These are phyloP conservation scores for Guadua angustifolia DNA, from an alignment of 176 grass and related monocot genomes.

Conservation along the genomic window DNA sequence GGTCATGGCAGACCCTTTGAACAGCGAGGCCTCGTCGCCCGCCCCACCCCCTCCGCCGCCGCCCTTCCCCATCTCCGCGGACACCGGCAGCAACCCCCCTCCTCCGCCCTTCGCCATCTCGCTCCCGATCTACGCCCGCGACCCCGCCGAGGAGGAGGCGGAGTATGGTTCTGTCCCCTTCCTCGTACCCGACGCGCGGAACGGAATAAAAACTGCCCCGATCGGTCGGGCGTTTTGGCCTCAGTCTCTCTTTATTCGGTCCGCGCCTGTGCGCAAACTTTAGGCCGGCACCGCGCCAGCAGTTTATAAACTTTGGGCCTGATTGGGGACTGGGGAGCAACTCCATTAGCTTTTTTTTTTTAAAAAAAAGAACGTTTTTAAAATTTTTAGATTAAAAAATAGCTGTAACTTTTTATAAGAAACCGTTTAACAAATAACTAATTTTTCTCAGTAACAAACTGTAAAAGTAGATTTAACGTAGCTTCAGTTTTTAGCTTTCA, in stretches of 20 bases:
- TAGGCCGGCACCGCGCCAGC: slow-evolving; percentile 31
- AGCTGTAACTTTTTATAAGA: too few species aligned
- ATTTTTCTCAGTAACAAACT: too few species aligned
- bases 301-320: too few species aligned
- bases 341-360: too few species aligned
- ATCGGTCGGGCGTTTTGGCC: not conserved
- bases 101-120: slow-evolving; percentile 51
- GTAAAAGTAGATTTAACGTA: too few species aligned
- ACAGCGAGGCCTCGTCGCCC: slow-evolving; percentile 55
- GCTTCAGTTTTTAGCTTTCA: too few species aligned
- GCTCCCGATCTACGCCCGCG: slow-evolving; percentile 35
- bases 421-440: too few species aligned
- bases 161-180: slow-evolving; percentile 37
- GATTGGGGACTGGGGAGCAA: too few species aligned
- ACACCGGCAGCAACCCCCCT: slow-evolving; percentile 40
- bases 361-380: too few species aligned
- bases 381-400: too few species aligned
- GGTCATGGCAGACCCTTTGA: slow-evolving; percentile 90
- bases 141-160: slow-evolving; percentile 37
- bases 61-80: slow-evolving; percentile 44
- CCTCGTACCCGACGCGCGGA: slow-evolving; percentile 16
- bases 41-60: slow-evolving; percentile 26
- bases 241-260: slow-evolving; percentile 4
- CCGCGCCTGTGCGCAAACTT: slow-evolving; percentile 32
- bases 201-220: slow-evolving; percentile 9